A percentile compares a stretch with the other conserved stretches of the same genome.
Conservation (phyloP, 306 rosid species). For the Purshia tridentata region DNA sequence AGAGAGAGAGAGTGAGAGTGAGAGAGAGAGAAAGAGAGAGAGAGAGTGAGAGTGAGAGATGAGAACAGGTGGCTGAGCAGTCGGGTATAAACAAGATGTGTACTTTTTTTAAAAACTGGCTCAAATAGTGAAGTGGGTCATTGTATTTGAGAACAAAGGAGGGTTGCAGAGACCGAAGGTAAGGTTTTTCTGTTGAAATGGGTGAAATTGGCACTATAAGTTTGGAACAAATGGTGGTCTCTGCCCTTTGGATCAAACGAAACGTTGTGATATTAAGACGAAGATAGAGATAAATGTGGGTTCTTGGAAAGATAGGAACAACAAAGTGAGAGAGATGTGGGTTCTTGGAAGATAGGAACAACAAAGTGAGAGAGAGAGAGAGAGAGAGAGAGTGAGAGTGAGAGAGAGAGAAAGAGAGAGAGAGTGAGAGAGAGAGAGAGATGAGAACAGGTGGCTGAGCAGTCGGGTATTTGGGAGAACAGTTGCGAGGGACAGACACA, state of each 20-base stretch:
- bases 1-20: no score
- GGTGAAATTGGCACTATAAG: background rate
- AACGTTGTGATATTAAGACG: background rate
- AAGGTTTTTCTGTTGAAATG: background rate
- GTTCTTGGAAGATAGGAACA: constrained; percentile 7
- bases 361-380: no score
- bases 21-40: no score
- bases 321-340: constrained; percentile 1
- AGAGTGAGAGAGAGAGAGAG: background rate
- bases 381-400: no score
- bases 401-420: constrained; percentile 8
- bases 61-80: constrained; percentile 30
- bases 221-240: constrained; percentile 4
- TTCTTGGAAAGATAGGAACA: constrained; percentile 3
- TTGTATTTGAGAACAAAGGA: background rate
- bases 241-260: constrained; percentile 11
- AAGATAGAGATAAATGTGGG: constrained; percentile 30
- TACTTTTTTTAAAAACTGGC: constrained; percentile 20
- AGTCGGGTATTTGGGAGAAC: constrained; percentile 29
- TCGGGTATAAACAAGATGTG: constrained; percentile 30
- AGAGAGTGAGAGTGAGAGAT: background rate
- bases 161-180: constrained; percentile 3
- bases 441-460: constrained; percentile 30
- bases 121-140: constrained; percentile 13
- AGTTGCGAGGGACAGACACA: constrained; percentile 27